Base-by-base conservation (phyloP, 2,329 filamentous ascomycete genomes). In the Nannizziopsis arthrosporioides region DNA sequence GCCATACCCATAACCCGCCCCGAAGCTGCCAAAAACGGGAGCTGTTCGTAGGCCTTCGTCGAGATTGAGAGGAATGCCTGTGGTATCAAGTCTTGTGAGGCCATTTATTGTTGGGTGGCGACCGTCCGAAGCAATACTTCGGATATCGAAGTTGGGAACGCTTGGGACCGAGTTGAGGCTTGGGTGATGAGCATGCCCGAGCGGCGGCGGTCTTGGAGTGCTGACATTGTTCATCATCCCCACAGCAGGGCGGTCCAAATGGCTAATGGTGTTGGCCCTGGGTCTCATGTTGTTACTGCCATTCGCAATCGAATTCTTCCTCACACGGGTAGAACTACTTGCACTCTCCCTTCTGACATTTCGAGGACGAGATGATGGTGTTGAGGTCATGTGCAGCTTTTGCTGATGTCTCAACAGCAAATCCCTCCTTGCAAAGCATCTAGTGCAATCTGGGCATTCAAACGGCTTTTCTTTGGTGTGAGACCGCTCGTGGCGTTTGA, bases 391-490 rank as follows among this genome's bases (percentile, higher is more conserved):
- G 65, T 98, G 92, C 42, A 98, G 77, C 74, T 98, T 98, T 73
- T 98, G 92, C 74, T 98, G 92, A 68, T 98, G 92, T 51, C 92
- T 81, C 56, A 98, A 73, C 48, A 98, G 76, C 56, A 98, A 70
- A 67, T 98, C 92, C 56, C 92, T 81, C 52, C 92, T 81, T 51
- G 92, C 92, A 68, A 98, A 98, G 70, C 92, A 96, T 68, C 92
- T 74, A 34, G 86, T 78, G 68, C 92, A 98, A 66, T 96, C 87
- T 22, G 87, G 86, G 61, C 92, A 98, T 68, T 95, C 88, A 59
- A 98, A 98, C 1, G 92, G 92, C 73, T 98, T 98, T 70, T 98
- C 89, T 66, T 98, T 95, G 39, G 89, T 95, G 64, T 95, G 89
- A n/a, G 88, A 94, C 53, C 92, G 80, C 70, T 96, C 92, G 68